phyloP scores from a whole-genome alignment of 208 protist species.

The Balamuthia mandrillaris region DNA sequence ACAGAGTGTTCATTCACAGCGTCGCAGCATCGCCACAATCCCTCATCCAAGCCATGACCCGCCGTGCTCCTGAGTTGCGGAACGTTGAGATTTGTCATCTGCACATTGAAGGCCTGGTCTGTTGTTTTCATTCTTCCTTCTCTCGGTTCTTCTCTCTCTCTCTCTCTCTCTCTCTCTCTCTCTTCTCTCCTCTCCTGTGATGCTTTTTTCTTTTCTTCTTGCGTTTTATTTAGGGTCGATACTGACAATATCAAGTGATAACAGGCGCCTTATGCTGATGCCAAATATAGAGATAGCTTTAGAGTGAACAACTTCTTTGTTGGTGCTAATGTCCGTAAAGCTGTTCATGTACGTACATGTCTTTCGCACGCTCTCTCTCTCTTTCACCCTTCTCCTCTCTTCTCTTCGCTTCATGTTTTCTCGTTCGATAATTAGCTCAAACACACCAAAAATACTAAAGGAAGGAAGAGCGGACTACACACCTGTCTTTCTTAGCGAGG shows the following conservation, averaged over 20 bases:
- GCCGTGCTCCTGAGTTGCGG: slow-evolving; percentile 16
- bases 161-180: background rate
- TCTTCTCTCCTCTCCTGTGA: background rate
- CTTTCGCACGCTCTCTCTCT: background rate
- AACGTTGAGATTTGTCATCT: slow-evolving; percentile 51
- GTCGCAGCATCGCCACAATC: background rate
- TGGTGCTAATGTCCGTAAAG: slow-evolving; percentile 35
- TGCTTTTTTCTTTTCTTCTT: background rate
- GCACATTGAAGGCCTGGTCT: slow-evolving; percentile 26
- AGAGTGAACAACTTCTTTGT: slow-evolving; percentile 47
- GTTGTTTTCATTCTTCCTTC: too few species aligned
- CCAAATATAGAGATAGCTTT: slow-evolving; percentile 28
- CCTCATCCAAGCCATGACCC: slow-evolving; percentile 37
- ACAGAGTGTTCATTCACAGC: slow-evolving; percentile 30
- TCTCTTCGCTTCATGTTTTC: background rate
- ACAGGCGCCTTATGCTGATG: slow-evolving; percentile 33
- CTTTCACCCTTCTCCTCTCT: background rate
- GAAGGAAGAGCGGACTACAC: background rate
- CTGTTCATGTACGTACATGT: background rate
- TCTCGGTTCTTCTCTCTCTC: too few species aligned
- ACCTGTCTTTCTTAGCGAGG: slow-evolving; percentile 44
- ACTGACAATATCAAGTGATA: background rate
- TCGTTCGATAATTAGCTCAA: background rate
- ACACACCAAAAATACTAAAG: background rate
- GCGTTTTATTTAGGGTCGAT: background rate